These are phyloP conservation scores for Murraya paniculata DNA, from an alignment of 345 rosid genomes.

Conservation along the genomic window DNA sequence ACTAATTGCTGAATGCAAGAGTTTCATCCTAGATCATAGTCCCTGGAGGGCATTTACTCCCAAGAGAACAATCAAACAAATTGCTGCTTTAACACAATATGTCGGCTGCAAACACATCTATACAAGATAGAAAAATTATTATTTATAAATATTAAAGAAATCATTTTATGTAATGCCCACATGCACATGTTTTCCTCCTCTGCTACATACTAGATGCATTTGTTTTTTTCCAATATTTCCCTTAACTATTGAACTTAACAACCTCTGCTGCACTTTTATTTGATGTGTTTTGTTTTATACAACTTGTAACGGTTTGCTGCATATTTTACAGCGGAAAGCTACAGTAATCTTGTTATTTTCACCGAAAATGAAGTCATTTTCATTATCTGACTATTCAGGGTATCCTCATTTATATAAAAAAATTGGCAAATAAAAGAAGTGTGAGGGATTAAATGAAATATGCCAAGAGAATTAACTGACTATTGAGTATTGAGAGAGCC, in stretches of 20 bases:
- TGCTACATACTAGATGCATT: neutral
- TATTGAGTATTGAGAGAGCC: too few relatives aligned
- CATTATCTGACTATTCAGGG: too few relatives aligned
- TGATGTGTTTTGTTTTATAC: neutral
- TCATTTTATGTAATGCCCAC: neutral
- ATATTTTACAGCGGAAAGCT: neutral
- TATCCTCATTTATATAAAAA: too few relatives aligned
- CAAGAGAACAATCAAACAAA: neutral
- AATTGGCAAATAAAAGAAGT: too few relatives aligned
- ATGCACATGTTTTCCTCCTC: neutral
- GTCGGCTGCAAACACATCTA: neutral
- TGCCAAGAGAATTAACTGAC: too few relatives aligned
- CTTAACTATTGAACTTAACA: neutral
- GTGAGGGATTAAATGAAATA: too few relatives aligned
- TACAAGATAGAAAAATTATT: neutral
- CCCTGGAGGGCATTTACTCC: neutral
- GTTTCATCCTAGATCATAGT: neutral
- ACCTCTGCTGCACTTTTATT: neutral
- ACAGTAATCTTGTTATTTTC: neutral
- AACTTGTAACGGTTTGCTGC: neutral
- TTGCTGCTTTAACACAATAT: neutral
- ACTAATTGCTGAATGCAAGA: too few relatives aligned
- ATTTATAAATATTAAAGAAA: neutral
- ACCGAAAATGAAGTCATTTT: neutral
- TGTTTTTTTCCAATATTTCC: neutral